Base-by-base conservation (phyloP, 805 yeast species). In the Ogataea populi-albae region DNA sequence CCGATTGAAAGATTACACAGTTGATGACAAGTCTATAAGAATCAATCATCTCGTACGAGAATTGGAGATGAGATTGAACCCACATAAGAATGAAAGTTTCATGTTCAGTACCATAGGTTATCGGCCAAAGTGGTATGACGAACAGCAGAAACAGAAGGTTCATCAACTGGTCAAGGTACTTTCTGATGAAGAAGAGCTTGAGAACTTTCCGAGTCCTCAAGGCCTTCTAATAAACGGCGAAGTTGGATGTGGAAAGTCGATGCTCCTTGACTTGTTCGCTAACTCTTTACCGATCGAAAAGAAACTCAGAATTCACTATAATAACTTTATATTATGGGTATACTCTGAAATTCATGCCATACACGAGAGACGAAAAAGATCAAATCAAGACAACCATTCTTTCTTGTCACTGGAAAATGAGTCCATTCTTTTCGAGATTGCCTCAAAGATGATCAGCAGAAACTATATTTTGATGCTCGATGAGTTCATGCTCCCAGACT, bases 401-500 rank as follows among this genome's bases (percentile, higher is more conserved):
- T 43, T 54, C 20, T 48, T 62, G 26, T 62, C 65, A 10, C 56
- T 71, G 56, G 83, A 77, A 40, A 75, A 79, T 43, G 88, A 82
- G 49, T 76, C 78, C 41, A 68, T 80, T 16, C 52, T 82, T 18
- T 75, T 78, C 48, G 86, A 81, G 51, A 65, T 82, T 16, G 87
- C 88, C 5, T 75, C 77, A 34, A 78, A 70, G 34, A 66, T 82
- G 78, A 71, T 81, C 20, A 56, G 62, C 10, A 68, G 67, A 40
- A 76, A 71, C 49, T 78, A 86, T 2, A 64, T 82, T 10, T 56
- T 82, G 40, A 65, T 81, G 56, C 57, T 82, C 26, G 89, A 82
- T 54, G 89, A 83, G 54, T 82, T 82, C 59, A 79, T 81, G 83
- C 53, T 82, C 20, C 89, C 89, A 0, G 89, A 82, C 52, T 68